Conservation (phyloP, 768 basidiomycete genomes). For the Termitomyces sp. region DNA sequence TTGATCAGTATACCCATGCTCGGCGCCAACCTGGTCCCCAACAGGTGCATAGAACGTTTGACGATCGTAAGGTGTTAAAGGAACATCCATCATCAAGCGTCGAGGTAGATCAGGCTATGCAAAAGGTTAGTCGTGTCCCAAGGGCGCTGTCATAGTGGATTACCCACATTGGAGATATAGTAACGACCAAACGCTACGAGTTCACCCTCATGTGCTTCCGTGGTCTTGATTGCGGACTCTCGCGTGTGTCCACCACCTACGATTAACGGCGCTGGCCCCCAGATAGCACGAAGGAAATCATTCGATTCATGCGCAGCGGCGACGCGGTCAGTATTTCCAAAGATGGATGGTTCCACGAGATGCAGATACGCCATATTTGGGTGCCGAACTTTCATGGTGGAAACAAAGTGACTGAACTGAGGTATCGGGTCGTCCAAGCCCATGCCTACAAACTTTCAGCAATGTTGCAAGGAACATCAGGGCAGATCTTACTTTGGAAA, state of each 20-base stretch:
- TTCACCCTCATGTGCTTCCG: slow-evolving; percentile 23
- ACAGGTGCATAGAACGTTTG: background rate
- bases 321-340: slow-evolving; percentile 8
- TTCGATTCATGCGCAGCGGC: slow-evolving; percentile 24
- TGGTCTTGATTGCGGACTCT: slow-evolving; percentile 29
- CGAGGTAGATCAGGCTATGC: background rate
- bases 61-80: background rate
- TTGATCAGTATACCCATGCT: background rate
- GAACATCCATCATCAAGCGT: background rate
- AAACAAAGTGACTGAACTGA: slow-evolving; percentile 46
- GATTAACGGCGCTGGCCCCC: slow-evolving; percentile 34
- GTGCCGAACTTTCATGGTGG: slow-evolving; percentile 28
- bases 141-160: background rate
- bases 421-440: slow-evolving; percentile 49
- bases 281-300: slow-evolving; percentile 42
- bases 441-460: slow-evolving; percentile 32
- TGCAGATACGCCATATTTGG: slow-evolving; percentile 51
- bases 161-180: slow-evolving; percentile 27
- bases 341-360: slow-evolving; percentile 33
- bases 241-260: slow-evolving; percentile 39
- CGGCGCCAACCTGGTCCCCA: background rate
- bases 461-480: background rate
- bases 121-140: background rate
- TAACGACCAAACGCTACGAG: slow-evolving; percentile 24
- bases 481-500: background rate